Conservation (phyloP, 2,329 filamentous ascomycete genomes). For the Lasiodiplodia hormozganensis region DNA sequence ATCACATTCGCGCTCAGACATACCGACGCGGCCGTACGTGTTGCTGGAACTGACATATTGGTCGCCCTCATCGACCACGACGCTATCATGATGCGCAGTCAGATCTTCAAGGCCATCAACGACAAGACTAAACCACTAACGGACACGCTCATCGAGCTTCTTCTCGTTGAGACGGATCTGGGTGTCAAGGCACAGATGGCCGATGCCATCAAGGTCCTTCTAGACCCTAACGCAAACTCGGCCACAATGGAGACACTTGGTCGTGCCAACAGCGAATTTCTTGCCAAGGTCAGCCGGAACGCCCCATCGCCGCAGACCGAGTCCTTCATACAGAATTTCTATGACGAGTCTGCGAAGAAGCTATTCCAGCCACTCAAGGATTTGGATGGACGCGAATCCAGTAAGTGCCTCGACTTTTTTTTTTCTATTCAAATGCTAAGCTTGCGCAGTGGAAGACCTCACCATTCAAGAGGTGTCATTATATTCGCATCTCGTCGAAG, state of each 20-base stretch:
- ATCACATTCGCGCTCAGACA: conserved; percentile 92
- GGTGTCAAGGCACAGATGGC: conserved; percentile 96
- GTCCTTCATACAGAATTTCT: conserved; percentile 85
- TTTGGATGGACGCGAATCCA: conserved; percentile 68
- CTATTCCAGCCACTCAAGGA: conserved; percentile 88
- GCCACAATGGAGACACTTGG: conserved; percentile 66
- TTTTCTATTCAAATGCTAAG: not conserved
- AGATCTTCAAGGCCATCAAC: conserved; percentile 89
- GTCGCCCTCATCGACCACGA: conserved; percentile 97
- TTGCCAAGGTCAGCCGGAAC: conserved; percentile 65
- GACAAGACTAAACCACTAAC: conserved; percentile 87
- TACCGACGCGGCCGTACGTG: conserved; percentile 80
- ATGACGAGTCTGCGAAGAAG: conserved; percentile 82
- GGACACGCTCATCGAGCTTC: conserved; percentile 89
- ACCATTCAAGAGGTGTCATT: conserved; percentile 86
- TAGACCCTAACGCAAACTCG: conserved; percentile 73
- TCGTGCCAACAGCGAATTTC: conserved; percentile 71
- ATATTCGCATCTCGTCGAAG: conserved; percentile 89
- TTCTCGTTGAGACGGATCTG: conserved; percentile 89
- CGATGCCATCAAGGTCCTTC: conserved; percentile 90
- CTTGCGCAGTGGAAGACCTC: conserved; percentile 68
- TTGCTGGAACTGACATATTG: conserved; percentile 91
- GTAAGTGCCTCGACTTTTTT: conserved; percentile 47
- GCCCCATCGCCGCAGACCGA: conserved; percentile 70
- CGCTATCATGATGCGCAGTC: conserved; percentile 88